Conservation (phyloP, 2,329 filamentous ascomycete species). For the Xylariales sp. region DNA sequence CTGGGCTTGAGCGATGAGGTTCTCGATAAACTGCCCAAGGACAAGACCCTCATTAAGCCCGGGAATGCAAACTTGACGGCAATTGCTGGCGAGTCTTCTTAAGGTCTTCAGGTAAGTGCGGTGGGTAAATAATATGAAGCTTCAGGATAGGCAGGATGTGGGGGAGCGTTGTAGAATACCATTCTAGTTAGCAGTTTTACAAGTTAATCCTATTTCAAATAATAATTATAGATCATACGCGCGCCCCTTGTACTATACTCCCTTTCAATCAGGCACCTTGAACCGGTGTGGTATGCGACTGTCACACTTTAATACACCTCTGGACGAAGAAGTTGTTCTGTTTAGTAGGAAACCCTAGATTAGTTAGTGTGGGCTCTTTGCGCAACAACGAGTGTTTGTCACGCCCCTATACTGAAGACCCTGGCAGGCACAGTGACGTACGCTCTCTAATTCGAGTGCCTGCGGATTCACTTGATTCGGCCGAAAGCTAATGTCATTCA, state of each 20-base stretch:
- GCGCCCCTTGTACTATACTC: not conserved
- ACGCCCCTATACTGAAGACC: too few relatives aligned
- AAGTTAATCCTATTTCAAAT: not conserved
- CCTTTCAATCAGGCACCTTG: not conserved
- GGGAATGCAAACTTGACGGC: conserved; percentile 55
- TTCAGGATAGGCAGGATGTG: not conserved
- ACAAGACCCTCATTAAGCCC: conserved; percentile 57
- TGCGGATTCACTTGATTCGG: not conserved
- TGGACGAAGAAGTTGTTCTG: too few relatives aligned
- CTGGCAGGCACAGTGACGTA: too few relatives aligned
- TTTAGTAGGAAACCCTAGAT: too few relatives aligned
- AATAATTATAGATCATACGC: not conserved
- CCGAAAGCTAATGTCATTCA: not conserved
- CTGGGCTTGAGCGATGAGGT: conserved; percentile 56
- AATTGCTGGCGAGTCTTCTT: conserved; percentile 32
- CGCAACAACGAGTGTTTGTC: too few relatives aligned
- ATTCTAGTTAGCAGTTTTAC: not conserved
- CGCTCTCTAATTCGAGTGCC: not conserved
- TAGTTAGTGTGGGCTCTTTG: too few relatives aligned
- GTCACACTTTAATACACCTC: too few relatives aligned
- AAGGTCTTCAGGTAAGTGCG: not conserved
- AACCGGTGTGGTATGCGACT: not conserved
- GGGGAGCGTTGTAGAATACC: not conserved
- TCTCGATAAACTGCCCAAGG: conserved; percentile 53
- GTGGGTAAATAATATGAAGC: not conserved